A percentile compares a stretch with the other conserved stretches of the same genome.
Evolutionary conservation across 306 rosid genomes (phyloP).

Genomic region (Citrullus mucosospermus): DNA sequence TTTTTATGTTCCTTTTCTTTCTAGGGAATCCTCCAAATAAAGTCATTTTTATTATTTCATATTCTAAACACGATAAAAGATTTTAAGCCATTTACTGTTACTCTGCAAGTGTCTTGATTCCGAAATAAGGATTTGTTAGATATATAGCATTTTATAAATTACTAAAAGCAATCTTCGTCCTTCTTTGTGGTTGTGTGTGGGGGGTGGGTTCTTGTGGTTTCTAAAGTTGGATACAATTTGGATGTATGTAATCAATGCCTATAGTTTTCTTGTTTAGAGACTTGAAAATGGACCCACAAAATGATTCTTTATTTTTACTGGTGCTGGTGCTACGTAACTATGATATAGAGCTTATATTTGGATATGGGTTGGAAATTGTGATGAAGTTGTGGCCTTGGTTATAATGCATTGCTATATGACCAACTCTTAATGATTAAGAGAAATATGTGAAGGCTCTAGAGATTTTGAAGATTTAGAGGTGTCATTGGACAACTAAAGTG

Average conservation of each 20-base stretch:
- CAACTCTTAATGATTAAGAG: neutral
- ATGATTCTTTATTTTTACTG: neutral
- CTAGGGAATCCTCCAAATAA: neutral
- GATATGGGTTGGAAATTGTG: neutral
- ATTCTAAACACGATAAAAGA: neutral
- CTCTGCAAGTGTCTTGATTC: neutral
- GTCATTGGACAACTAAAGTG: neutral
- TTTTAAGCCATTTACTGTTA: neutral
- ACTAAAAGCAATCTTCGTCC: neutral
- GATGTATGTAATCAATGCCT: neutral
- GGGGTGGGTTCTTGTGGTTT: no score
- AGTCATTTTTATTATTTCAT: neutral
- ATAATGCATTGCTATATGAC: neutral
- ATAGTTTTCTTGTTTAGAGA: neutral
- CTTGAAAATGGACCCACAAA: neutral
- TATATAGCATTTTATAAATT: neutral
- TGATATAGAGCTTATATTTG: neutral
- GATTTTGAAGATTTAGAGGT: neutral
- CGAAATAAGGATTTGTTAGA: neutral
- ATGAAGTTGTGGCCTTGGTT: neutral
- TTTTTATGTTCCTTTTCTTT: neutral
- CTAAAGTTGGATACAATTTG: neutral
- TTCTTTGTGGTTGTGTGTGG: neutral
- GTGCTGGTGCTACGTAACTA: neutral
- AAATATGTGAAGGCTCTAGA: neutral